Percentiles rank a stretch among this genome's conserved stretches.
Evolutionary conservation across 306 rosid genomes (phyloP).

Genomic region (Cyamopsis tetragonoloba): DNA sequence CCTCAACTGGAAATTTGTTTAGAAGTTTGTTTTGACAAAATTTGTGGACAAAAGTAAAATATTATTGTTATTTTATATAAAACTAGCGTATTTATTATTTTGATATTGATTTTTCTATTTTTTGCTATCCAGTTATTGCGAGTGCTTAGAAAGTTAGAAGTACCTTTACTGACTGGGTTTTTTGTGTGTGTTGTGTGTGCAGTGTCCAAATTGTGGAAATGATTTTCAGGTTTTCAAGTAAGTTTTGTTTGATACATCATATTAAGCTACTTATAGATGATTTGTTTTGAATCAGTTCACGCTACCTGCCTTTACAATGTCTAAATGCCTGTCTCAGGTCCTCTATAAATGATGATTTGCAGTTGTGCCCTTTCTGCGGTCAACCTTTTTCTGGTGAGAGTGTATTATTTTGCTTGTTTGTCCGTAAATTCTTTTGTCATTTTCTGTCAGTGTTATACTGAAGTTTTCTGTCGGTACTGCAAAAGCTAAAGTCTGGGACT

Average conservation of each 20-base stretch:
- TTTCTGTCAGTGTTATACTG: neutral
- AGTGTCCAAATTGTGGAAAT: constrained; percentile 98
- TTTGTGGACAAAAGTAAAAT: neutral
- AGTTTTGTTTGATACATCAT: constrained; percentile 28
- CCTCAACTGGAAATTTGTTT: neutral
- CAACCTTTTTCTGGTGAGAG: constrained; percentile 86
- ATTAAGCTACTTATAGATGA: constrained; percentile 6
- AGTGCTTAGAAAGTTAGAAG: neutral
- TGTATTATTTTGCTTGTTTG: neutral
- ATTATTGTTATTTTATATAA: neutral
- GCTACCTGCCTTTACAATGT: neutral
- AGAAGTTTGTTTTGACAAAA: neutral
- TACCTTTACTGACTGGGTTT: neutral
- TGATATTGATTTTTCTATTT: neutral
- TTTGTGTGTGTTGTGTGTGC: constrained; percentile 35
- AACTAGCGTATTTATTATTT: constrained; percentile 8
- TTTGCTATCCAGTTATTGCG: neutral
- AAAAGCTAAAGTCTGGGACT: neutral
- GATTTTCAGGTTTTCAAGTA: constrained; percentile 96
- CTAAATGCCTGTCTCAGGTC: constrained; percentile 51
- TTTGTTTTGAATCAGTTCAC: constrained; percentile 13
- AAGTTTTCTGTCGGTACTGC: too few species aligned
- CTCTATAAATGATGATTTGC: constrained; percentile 68
- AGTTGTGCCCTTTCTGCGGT: constrained; percentile 85
- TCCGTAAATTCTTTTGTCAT: neutral